Percentiles rank a stretch among this genome's conserved stretches.
These are phyloP conservation scores for Aleurites moluccanus DNA, from an alignment of 441 rosid genomes.

Conservation along the genomic window DNA sequence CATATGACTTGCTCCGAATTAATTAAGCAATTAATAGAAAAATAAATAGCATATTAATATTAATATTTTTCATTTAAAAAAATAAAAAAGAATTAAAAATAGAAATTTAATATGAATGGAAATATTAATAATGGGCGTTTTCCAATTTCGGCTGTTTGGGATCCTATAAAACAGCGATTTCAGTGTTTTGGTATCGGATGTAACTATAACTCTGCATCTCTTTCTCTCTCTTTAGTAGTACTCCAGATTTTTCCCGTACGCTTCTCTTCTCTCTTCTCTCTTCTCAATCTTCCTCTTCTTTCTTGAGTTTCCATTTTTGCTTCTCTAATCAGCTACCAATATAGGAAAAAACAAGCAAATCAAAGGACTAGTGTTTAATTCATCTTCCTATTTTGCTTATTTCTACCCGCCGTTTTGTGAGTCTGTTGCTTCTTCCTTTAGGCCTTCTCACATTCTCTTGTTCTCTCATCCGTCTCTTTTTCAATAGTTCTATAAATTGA, in stretches of 20 bases:
- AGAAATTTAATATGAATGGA: constrained; percentile 9
- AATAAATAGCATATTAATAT: background rate
- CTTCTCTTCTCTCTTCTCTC: too few species aligned
- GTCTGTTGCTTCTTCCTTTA: background rate
- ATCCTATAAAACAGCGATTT: constrained; percentile 70
- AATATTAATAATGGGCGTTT: constrained; percentile 25
- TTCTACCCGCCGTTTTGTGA: background rate
- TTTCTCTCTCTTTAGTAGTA: background rate
- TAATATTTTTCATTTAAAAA: background rate
- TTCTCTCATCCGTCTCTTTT: background rate
- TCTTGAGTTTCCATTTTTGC: background rate
- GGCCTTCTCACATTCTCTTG: background rate
- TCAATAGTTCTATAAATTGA: background rate
- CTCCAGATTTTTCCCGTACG: background rate
- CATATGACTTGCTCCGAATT: constrained; percentile 5
- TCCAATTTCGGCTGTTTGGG: constrained; percentile 44
- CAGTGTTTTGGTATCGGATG: constrained; percentile 42
- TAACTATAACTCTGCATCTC: constrained; percentile 31
- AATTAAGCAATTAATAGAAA: background rate
- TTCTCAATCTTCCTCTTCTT: background rate
- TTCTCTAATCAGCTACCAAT: background rate
- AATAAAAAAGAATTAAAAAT: background rate
- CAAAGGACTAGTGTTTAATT: background rate
- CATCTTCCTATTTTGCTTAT: background rate
- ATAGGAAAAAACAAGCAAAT: background rate